Evolutionary conservation across 169 alveolate genomes (phyloP).

Genomic region (Plasmodium inui): DNA sequence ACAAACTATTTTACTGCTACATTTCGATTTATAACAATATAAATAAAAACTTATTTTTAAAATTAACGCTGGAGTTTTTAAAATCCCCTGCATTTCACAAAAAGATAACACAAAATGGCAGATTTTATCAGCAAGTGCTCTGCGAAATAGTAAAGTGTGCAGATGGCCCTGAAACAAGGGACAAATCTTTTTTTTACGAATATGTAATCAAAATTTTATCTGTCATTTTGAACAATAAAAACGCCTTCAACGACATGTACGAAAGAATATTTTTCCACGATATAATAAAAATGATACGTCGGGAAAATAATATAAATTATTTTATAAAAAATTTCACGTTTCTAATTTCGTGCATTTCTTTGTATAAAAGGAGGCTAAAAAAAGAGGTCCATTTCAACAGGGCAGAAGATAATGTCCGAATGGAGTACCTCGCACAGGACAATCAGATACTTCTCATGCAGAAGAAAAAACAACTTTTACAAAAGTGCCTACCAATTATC

Average conservation of each 20-base stretch:
- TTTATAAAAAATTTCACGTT: constrained; percentile 52
- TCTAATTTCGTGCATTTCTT: constrained; percentile 69
- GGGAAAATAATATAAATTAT: constrained; percentile 36
- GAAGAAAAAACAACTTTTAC: constrained; percentile 18
- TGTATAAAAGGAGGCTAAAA: constrained; percentile 55
- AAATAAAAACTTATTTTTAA: constrained; percentile 40
- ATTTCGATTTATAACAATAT: constrained; percentile 43
- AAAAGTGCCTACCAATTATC: constrained; percentile 20
- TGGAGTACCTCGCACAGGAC: background rate
- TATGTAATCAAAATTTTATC: constrained; percentile 42
- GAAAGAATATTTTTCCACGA: constrained; percentile 56
- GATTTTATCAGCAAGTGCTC: constrained; percentile 40
- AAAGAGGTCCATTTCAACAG: background rate
- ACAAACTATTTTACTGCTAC: constrained; percentile 69
- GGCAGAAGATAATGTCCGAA: background rate
- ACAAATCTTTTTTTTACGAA: constrained; percentile 42
- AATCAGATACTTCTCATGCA: background rate
- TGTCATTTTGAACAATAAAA: constrained; percentile 9
- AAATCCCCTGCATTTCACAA: constrained; percentile 13
- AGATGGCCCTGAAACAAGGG: constrained; percentile 2
- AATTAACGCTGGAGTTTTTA: constrained; percentile 32
- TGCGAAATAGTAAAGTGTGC: constrained; percentile 32
- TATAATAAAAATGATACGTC: constrained; percentile 10
- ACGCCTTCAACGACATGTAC: constrained; percentile 21
- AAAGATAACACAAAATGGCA: constrained; percentile 21